These are phyloP conservation scores for Starmerella kuoi DNA, from an alignment of 805 yeast genomes.

Conservation along the genomic window DNA sequence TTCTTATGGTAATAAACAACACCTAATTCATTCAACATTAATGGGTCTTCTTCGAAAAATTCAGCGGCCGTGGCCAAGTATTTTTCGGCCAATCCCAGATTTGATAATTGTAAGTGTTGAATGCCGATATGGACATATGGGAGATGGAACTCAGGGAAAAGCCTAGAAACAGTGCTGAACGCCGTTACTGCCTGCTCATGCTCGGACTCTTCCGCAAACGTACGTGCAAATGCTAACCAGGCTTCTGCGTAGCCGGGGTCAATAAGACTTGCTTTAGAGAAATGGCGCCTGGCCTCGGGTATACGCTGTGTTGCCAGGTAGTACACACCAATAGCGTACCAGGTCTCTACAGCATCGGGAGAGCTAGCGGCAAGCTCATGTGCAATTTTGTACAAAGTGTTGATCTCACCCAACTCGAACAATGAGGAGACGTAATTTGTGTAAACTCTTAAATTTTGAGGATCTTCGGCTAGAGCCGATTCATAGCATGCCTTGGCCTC, in stretches of 20 bases:
- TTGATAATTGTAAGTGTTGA: conserved; percentile 87
- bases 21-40: conserved; percentile 81
- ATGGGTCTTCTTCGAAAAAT: conserved; percentile 75
- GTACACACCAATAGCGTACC: conserved; percentile 88
- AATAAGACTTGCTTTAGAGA: conserved; percentile 76
- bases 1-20: conserved; percentile 74
- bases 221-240: conserved; percentile 97
- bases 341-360: conserved; percentile 71
- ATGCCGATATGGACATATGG: conserved; percentile 87
- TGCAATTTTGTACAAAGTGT: conserved; percentile 65
- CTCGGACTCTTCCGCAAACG: conserved; percentile 96
- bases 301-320: conserved; percentile 63
- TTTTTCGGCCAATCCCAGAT: conserved; percentile 72
- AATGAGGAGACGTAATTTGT: conserved; percentile 76
- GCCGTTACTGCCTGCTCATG: conserved; percentile 98
- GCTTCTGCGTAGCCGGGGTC: conserved; percentile 89
- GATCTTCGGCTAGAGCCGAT: conserved; percentile 38
- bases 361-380: conserved; percentile 77
- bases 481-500: conserved; percentile 70
- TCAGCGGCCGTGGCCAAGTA: conserved; percentile 63
- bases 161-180: conserved; percentile 84
- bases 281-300: conserved; percentile 73
- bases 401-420: conserved; percentile 71
- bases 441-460: conserved; percentile 54
- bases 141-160: conserved; percentile 64